Evolutionary conservation across 2,329 filamentous ascomycete genomes (phyloP).

Genomic region (Aspergillus sp.): DNA sequence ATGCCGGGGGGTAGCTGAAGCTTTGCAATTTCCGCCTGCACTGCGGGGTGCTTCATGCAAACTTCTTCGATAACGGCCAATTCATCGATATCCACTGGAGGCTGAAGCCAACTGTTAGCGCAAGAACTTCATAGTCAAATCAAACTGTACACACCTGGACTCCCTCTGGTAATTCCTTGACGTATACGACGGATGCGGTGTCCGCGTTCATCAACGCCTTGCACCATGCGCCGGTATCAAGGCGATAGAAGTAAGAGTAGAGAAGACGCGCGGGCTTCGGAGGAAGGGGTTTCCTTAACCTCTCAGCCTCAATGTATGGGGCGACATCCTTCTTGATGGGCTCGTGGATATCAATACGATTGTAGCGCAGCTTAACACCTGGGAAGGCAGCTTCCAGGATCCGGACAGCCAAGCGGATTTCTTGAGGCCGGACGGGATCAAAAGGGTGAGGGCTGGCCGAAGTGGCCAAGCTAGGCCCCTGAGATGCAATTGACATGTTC

Average conservation of each 20-base stretch:
- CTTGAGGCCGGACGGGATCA: conserved; percentile 40
- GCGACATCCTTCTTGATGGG: conserved; percentile 62
- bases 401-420: conserved; percentile 40
- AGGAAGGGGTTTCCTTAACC: conserved; percentile 52
- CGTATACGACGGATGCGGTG: conserved; percentile 36
- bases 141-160: conserved; percentile 42
- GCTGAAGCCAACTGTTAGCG: conserved; percentile 56
- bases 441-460: conserved; percentile 37
- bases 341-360: conserved; percentile 67
- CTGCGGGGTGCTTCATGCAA: conserved; percentile 56
- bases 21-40: conserved; percentile 61
- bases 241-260: conserved; percentile 54
- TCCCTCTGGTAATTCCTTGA: conserved; percentile 48
- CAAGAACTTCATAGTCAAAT: conserved; percentile 30
- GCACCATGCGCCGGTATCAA: conserved; percentile 46
- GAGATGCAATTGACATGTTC: conserved; percentile 19
- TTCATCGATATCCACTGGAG: conserved; percentile 61
- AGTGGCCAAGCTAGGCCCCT: conserved; percentile 16
- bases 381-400: conserved; percentile 41
- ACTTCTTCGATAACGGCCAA: conserved; percentile 59
- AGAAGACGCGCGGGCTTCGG: conserved; percentile 54
- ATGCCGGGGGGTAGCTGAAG: conserved; percentile 60
- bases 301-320: conserved; percentile 65
- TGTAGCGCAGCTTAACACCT: conserved; percentile 53
- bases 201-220: conserved; percentile 45